Percentiles rank a stretch among this genome's conserved stretches.
These are phyloP conservation scores for Funneliformis mosseae DNA, from an alignment of 192 early-diverging fungal species.

Conservation along the genomic window DNA sequence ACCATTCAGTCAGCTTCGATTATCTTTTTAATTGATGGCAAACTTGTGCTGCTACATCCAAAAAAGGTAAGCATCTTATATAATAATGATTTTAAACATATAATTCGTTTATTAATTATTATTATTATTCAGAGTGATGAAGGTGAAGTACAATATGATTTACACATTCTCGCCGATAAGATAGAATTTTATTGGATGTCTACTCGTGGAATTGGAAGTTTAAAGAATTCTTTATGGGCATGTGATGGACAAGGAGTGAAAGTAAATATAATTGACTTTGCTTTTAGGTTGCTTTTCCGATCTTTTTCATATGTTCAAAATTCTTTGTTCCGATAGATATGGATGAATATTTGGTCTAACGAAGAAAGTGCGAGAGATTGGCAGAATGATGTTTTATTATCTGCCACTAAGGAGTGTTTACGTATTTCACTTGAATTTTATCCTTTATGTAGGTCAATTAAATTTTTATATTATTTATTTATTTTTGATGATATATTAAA, in stretches of 20 bases:
- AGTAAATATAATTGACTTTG: slow-evolving; percentile 42
- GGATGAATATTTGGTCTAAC: slow-evolving; percentile 35
- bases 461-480: neutral
- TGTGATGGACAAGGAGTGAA: slow-evolving; percentile 66
- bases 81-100: neutral
- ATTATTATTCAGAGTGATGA: slow-evolving; percentile 38
- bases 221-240: slow-evolving; percentile 71
- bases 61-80: slow-evolving; percentile 38
- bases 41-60: slow-evolving; percentile 64
- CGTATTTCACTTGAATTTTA: slow-evolving; percentile 74
- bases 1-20: slow-evolving; percentile 59
- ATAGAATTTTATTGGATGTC: slow-evolving; percentile 81
- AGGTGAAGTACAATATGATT: slow-evolving; percentile 52
- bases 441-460: slow-evolving; percentile 62
- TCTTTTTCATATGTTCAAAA: neutral
- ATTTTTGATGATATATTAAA: neutral
- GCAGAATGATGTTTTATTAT: slow-evolving; percentile 27
- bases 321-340: slow-evolving; percentile 25
- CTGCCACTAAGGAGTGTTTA: slow-evolving; percentile 43
- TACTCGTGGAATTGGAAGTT: slow-evolving; percentile 51
- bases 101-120: neutral
- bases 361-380: slow-evolving; percentile 30
- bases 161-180: slow-evolving; percentile 56
- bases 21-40: slow-evolving; percentile 67
- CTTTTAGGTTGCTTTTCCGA: neutral